phyloP scores from a whole-genome alignment of 441 rosid species.

The Mallotus repandus region DNA sequence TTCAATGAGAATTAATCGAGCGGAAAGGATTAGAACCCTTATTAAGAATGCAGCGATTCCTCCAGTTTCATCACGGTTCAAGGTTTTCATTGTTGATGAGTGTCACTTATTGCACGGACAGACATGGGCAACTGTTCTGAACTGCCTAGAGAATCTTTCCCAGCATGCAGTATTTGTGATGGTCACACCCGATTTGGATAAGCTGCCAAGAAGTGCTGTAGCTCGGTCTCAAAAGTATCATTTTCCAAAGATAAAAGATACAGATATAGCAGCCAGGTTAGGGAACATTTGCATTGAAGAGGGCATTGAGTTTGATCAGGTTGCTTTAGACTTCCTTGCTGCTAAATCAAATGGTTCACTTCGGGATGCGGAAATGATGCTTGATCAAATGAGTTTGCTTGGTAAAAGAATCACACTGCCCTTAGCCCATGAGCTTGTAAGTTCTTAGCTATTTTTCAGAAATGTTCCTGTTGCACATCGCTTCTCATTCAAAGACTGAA shows the following conservation, averaged over 20 bases:
- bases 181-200: constrained; percentile 75
- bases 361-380: constrained; percentile 91
- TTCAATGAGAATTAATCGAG: constrained; percentile 57
- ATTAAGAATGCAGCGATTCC: constrained; percentile 58
- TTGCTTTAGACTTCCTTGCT: constrained; percentile 78
- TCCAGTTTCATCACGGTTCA: constrained; percentile 69
- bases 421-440: constrained; percentile 79
- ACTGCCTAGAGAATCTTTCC: constrained; percentile 58
- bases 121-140: constrained; percentile 69
- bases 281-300: constrained; percentile 67
- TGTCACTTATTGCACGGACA: constrained; percentile 74
- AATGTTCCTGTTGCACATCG: constrained; percentile 1
- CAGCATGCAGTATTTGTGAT: constrained; percentile 62
- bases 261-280: constrained; percentile 57
- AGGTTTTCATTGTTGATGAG: constrained; percentile 73
- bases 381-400: constrained; percentile 83
- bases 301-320: constrained; percentile 65
- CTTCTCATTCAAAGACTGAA: constrained; percentile 9
- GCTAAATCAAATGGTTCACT: constrained; percentile 87
- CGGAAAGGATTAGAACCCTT: constrained; percentile 53
- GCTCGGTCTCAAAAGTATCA: constrained; percentile 75
- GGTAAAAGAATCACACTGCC: constrained; percentile 72
- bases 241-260: constrained; percentile 66
- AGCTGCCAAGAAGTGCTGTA: constrained; percentile 68
- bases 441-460: constrained; percentile 28